These are phyloP conservation scores for Scolecobasidium constrictum DNA, from an alignment of 2,329 filamentous ascomycete genomes.

Conservation along the genomic window DNA sequence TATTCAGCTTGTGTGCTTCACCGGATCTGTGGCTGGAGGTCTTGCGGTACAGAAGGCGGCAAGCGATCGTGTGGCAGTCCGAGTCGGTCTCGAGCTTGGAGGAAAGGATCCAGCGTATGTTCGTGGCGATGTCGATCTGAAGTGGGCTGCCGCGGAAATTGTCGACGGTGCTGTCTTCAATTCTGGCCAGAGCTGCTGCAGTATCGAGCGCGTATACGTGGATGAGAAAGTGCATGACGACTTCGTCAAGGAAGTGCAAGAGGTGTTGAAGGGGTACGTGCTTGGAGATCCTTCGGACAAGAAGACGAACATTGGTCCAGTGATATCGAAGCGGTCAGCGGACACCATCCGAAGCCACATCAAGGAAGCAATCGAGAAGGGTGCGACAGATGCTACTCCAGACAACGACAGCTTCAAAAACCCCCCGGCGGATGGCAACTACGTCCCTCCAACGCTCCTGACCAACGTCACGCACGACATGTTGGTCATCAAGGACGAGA, in stretches of 20 bases:
- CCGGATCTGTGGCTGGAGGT: slow-evolving; percentile 81
- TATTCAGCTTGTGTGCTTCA: slow-evolving; percentile 81
- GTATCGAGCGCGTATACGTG: slow-evolving; percentile 85
- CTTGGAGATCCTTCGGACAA: slow-evolving; percentile 80
- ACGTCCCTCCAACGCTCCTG: slow-evolving; percentile 74
- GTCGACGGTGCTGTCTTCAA: slow-evolving; percentile 96
- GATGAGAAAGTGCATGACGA: slow-evolving; percentile 72
- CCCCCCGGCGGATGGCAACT: slow-evolving; percentile 72
- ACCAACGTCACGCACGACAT: slow-evolving; percentile 71
- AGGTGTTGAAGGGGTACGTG: slow-evolving; percentile 66
- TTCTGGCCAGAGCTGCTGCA: slow-evolving; percentile 95
- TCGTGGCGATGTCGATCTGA: slow-evolving; percentile 71
- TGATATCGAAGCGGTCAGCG: slow-evolving; percentile 71
- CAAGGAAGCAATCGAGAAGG: slow-evolving; percentile 69
- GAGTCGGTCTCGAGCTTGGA: slow-evolving; percentile 81
- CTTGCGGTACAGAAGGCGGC: slow-evolving; percentile 78
- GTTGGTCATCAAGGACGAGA: slow-evolving; percentile 87
- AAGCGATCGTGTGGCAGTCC: slow-evolving; percentile 64
- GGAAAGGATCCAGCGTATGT: slow-evolving; percentile 94
- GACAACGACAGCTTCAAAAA: slow-evolving; percentile 66
- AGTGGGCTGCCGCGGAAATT: slow-evolving; percentile 88
- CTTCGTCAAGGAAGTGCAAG: slow-evolving; percentile 69
- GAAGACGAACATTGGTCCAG: slow-evolving; percentile 74
- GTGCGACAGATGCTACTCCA: slow-evolving; percentile 76
- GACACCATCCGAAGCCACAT: slow-evolving; percentile 69